These are phyloP conservation scores for Triadica sebifera DNA, from an alignment of 345 rosid species.

Conservation along the genomic window DNA sequence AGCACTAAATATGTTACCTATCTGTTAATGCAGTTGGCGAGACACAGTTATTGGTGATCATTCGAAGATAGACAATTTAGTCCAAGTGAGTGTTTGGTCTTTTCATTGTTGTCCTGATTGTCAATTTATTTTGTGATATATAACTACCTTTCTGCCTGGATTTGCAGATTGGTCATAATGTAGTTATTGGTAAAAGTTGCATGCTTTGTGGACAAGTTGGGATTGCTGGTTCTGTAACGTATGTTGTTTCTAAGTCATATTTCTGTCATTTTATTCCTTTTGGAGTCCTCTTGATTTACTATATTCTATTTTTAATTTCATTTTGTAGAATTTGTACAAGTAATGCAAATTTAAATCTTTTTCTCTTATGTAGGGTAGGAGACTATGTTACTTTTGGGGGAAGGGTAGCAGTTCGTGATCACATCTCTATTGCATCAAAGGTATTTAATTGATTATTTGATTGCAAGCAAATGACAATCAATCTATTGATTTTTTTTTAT, in stretches of 20 bases:
- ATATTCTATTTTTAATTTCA: background rate
- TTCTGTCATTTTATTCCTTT: background rate
- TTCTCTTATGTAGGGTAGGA: conserved; percentile 49
- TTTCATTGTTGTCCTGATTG: conserved; percentile 11
- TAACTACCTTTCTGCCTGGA: conserved; percentile 11
- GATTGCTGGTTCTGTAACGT: conserved; percentile 84
- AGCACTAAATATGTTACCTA: conserved; percentile 9
- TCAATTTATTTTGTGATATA: background rate
- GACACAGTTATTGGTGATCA: conserved; percentile 71
- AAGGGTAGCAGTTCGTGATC: conserved; percentile 69
- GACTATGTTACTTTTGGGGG: conserved; percentile 67
- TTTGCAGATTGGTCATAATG: conserved; percentile 79
- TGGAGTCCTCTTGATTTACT: background rate
- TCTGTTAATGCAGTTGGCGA: conserved; percentile 71
- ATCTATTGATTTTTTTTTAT: background rate
- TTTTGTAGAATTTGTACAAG: background rate
- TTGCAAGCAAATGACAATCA: background rate
- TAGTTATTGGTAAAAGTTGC: conserved; percentile 64
- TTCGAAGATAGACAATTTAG: conserved; percentile 82
- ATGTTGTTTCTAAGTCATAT: conserved; percentile 22
- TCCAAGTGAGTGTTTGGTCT: conserved; percentile 48
- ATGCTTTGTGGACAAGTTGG: conserved; percentile 89
- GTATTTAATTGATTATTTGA: conserved; percentile 30
- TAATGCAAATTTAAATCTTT: background rate
- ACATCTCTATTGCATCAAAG: conserved; percentile 66